A percentile compares a stretch with the other conserved stretches of the same genome.
Conservation (phyloP, 305 asterid species). For the Striga hermonthica region DNA sequence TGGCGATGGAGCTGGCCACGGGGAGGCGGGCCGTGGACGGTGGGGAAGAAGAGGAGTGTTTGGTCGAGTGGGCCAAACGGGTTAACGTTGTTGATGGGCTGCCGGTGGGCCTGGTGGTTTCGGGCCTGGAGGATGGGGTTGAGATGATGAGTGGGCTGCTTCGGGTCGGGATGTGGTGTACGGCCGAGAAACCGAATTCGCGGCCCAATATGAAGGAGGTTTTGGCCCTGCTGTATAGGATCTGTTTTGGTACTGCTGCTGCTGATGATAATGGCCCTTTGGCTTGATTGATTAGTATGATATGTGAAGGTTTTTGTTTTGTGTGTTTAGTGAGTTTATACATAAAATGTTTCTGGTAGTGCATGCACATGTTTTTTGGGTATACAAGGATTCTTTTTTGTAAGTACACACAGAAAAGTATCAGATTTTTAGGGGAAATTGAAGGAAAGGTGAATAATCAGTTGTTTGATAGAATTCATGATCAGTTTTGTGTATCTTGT, state of each 20-base stretch:
- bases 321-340: too few relatives aligned
- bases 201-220: slow-evolving; percentile 95
- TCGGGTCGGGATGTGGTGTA: slow-evolving; percentile 70
- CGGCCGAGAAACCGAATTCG: slow-evolving; percentile 59
- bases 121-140: slow-evolving; percentile 75
- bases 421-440: too few relatives aligned
- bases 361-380: not conserved
- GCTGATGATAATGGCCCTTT: slow-evolving; percentile 22
- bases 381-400: too few relatives aligned
- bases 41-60: slow-evolving; percentile 86
- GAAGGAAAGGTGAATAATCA: too few relatives aligned
- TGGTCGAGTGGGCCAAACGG: slow-evolving; percentile 85
- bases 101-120: slow-evolving; percentile 63
- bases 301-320: slow-evolving; percentile 20
- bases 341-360: too few relatives aligned
- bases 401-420: too few relatives aligned
- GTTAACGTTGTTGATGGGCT: slow-evolving; percentile 64
- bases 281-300: not conserved
- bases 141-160: slow-evolving; percentile 70
- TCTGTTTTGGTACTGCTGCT: slow-evolving; percentile 41
- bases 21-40: slow-evolving; percentile 89
- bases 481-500: too few relatives aligned
- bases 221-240: slow-evolving; percentile 56
- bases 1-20: slow-evolving; percentile 87
- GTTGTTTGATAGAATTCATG: too few relatives aligned